Percentiles rank a stretch among this genome's conserved stretches.
Conservation (phyloP, 768 basidiomycete species). For the Rhizopogon roseolus region DNA sequence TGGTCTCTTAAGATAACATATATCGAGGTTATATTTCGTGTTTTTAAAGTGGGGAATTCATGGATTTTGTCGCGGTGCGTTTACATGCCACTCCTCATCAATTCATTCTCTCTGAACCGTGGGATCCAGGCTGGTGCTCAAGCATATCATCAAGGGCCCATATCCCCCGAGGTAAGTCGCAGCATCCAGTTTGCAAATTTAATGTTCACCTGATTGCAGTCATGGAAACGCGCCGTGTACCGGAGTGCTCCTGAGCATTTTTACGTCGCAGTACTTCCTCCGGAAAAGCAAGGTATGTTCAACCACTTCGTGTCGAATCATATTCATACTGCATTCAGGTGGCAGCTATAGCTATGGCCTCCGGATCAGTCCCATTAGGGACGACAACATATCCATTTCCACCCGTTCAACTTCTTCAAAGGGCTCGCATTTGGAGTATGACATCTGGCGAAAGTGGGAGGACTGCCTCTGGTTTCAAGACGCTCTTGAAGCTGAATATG, state of each 20-base stretch:
- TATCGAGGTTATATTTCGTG: neutral
- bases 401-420: slow-evolving; percentile 22
- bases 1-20: neutral
- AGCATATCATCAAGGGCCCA: slow-evolving; percentile 3
- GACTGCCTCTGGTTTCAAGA: slow-evolving; percentile 79
- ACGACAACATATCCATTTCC: slow-evolving; percentile 24
- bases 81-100: neutral
- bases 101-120: neutral
- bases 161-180: slow-evolving; percentile 22
- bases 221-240: slow-evolving; percentile 58
- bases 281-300: slow-evolving; percentile 51
- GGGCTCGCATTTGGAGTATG: slow-evolving; percentile 46
- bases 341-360: slow-evolving; percentile 57
- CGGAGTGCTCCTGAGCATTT: slow-evolving; percentile 57
- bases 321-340: slow-evolving; percentile 30
- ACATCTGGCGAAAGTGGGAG: slow-evolving; percentile 79
- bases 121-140: slow-evolving; percentile 9
- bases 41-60: slow-evolving; percentile 2
- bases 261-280: slow-evolving; percentile 50
- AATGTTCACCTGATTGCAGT: slow-evolving; percentile 27
- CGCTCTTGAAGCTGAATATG: slow-evolving; percentile 60
- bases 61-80: slow-evolving; percentile 4
- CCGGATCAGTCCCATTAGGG: slow-evolving; percentile 44
- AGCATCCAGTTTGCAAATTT: neutral
- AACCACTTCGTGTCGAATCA: neutral